Base-by-base conservation (phyloP, 768 basidiomycete genomes). In the Trametes maxima region DNA sequence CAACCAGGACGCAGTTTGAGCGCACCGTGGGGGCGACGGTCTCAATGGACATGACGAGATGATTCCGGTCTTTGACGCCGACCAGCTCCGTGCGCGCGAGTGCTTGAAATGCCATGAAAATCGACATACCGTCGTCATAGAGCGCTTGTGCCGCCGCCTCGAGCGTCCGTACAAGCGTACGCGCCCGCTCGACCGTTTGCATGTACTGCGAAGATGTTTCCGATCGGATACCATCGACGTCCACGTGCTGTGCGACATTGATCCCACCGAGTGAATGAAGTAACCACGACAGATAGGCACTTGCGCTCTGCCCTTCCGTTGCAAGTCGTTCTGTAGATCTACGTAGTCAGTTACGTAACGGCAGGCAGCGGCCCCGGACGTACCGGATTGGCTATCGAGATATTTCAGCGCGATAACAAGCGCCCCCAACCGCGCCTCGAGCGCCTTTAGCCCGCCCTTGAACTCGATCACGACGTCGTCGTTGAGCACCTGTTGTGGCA, bases 231-330 rank as follows among this genome's bases (percentile, higher is more conserved):
- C 88, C 89, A 65, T 94, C 90, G 59, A 95, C 84, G 70, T 95
- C 94, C 62, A 95, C 85, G 70, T 88, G 85, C 33, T 85, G 83
- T 19, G 92, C 92, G 54, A 95, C 74, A 71, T 94, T 87, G 62
- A 94, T 81, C 63, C 92, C 86, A 22, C 84, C 81, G 39, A 88
- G 79, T 50, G 83, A 80, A 12, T 75, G 70, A 28, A 94, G 74
- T 59, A 91, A 84, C 2, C 79, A 71, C 2, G 86, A 81, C 35
- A 93, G 73, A 53, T 83, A 79, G 0, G 82, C 77, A 35, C 90
- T 72, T 33, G 85, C 75, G 49, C 77, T 80, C 70, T 79, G 83
- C 17, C 84, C 82, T 44, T 76, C 69, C 12, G 61, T 48, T 66
- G 73, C 73, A 43, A 79, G 50, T 57, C 65, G 74, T 57, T 51